These are phyloP conservation scores for Mycena olivaceomarginata DNA, from an alignment of 768 basidiomycete genomes.

Conservation along the genomic window DNA sequence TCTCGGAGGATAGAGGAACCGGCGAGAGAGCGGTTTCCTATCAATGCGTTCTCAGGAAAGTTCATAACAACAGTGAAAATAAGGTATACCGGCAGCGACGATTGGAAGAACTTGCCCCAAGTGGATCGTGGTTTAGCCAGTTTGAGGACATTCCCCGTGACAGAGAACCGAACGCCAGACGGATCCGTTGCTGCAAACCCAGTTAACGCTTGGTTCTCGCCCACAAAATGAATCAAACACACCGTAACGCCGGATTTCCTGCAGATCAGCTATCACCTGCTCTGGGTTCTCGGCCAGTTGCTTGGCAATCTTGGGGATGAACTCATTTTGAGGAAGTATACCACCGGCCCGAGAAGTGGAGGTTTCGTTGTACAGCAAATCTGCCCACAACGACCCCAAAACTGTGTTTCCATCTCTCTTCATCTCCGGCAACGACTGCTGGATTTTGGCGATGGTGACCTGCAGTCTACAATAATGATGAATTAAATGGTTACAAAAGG, in stretches of 20 bases:
- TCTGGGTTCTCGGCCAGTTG: constrained; percentile 85
- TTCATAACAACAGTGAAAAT: background rate
- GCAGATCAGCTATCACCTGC: constrained; percentile 82
- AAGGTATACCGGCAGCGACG: constrained; percentile 72
- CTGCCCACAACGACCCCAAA: constrained; percentile 80
- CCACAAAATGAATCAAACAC: constrained; percentile 52
- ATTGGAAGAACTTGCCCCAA: constrained; percentile 83
- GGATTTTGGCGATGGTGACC: constrained; percentile 90
- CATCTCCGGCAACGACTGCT: constrained; percentile 92
- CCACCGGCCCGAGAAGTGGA: constrained; percentile 82
- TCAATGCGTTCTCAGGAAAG: constrained; percentile 22
- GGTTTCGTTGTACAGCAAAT: constrained; percentile 78
- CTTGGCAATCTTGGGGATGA: constrained; percentile 83
- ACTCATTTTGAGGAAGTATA: constrained; percentile 86
- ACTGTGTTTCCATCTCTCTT: constrained; percentile 94
- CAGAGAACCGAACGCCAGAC: constrained; percentile 89
- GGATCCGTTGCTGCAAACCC: constrained; percentile 83
- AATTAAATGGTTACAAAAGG: background rate
- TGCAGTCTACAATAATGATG: constrained; percentile 73
- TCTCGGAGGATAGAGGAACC: constrained; percentile 78
- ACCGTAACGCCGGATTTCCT: constrained; percentile 84
- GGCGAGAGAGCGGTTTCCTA: constrained; percentile 77
- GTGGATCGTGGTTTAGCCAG: constrained; percentile 83
- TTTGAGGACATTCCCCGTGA: constrained; percentile 89
- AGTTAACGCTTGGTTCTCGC: constrained; percentile 8